Evolutionary conservation across 2,329 filamentous ascomycete species (phyloP), one percentile per base, ranked within the genome.

Genomic region (Botrytis aclada): DNA sequence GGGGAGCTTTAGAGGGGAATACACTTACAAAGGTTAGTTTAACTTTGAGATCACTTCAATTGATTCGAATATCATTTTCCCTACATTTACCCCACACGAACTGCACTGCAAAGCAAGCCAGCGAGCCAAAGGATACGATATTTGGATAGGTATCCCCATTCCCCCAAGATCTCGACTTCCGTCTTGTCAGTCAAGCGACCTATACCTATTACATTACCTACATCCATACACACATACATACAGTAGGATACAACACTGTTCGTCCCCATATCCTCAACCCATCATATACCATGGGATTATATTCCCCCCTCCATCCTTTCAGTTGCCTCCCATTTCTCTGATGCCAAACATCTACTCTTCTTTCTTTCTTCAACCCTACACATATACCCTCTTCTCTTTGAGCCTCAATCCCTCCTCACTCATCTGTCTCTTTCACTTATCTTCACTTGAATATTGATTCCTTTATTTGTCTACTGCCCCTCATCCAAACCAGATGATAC

Each of bases 401-500:
- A 56, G 65, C 37, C 65, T 56, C 65, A 56, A 32, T 32, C 37
- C 18, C 9, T 18, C 20, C 25, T 56, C 37, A 4, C 18, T 34
- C 37, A 8, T 29, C 32, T n/a, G 3, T 32, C 47, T 25, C 34
- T 56, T 32, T 25, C 65, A 32, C 25, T 43, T 25, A 12, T 56
- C 51, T 39, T 54, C 34, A 32, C 47, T 32, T 56, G 34, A 56
- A 25, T 20, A 56, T 37, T 58, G 29, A 12, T 67, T 32, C 25
- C 34, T 41, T 43, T 32, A 16, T 7, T 18, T 56, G n/a, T 56
- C 18, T 32, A 32, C 25, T 56, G 39, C 37, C 37, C 65, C 65
- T 58, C 65, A 69, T 29, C n/a, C 34, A 43, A 51, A 56, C n/a
- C 37, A 69, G 65, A 69, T 47, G 76, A 75, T 58, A 75, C 73